These are phyloP conservation scores for Esteya vermicola DNA, from an alignment of 2,329 filamentous ascomycete species.

Conservation along the genomic window DNA sequence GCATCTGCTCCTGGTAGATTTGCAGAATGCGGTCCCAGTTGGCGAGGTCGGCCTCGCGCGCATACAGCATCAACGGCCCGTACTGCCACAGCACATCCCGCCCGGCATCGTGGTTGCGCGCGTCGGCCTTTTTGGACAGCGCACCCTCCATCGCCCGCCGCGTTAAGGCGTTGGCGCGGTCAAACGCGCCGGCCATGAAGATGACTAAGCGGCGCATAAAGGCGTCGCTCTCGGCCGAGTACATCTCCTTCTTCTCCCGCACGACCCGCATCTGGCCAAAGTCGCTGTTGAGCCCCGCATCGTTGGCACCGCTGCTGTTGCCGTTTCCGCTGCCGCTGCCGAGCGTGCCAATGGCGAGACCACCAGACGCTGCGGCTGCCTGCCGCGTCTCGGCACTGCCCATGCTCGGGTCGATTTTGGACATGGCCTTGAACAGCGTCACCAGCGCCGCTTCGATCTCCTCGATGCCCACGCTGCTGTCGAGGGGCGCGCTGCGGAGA, in stretches of 20 bases:
- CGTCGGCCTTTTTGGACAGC: conserved; percentile 53
- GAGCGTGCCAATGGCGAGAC: too few relatives aligned
- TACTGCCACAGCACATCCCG: conserved; percentile 74
- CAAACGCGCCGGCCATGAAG: conserved; percentile 72
- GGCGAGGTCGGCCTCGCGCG: conserved; percentile 65
- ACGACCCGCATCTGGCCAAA: conserved; percentile 87
- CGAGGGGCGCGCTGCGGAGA: conserved; percentile 59
- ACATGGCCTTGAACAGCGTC: conserved; percentile 79
- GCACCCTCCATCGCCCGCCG: conserved; percentile 48
- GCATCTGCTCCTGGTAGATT: conserved; percentile 65
- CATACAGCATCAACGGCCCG: conserved; percentile 74
- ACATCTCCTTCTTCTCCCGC: conserved; percentile 87
- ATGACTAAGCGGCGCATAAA: conserved; percentile 71
- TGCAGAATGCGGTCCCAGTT: conserved; percentile 73
- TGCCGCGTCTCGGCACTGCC: conserved; percentile 32
- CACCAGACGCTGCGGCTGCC: background rate
- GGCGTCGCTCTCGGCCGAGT: conserved; percentile 56
- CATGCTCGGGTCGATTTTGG: conserved; percentile 78
- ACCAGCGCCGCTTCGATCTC: conserved; percentile 67
- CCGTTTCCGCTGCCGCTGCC: conserved; percentile 6
- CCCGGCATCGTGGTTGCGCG: conserved; percentile 54
- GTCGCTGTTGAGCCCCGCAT: conserved; percentile 49
- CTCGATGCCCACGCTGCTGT: conserved; percentile 54
- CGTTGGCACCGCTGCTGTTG: conserved; percentile 31
- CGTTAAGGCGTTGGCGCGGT: conserved; percentile 57